A percentile compares a stretch with the other conserved stretches of the same genome.
These are phyloP conservation scores for Priceomyces haplophilus DNA, from an alignment of 805 yeast genomes.

Conservation along the genomic window DNA sequence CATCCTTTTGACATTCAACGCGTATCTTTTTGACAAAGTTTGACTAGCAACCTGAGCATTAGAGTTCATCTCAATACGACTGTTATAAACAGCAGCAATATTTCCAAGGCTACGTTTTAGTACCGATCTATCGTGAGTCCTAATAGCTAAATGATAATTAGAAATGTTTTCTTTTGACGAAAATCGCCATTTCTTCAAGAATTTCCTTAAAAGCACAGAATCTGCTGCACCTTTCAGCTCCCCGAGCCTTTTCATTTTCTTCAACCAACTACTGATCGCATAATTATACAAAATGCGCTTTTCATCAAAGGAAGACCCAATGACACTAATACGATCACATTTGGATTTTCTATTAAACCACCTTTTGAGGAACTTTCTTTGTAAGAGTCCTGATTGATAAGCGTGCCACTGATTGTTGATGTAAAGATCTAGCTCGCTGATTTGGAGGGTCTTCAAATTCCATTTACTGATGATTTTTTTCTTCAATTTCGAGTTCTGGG, in stretches of 20 bases:
- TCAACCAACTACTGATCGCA: not conserved
- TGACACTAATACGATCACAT: slow-evolving; percentile 9
- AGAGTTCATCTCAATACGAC: not conserved
- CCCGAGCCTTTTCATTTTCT: not conserved
- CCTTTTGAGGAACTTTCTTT: slow-evolving; percentile 5
- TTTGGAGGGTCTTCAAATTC: slow-evolving; percentile 14
- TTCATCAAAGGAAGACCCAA: slow-evolving; percentile 13
- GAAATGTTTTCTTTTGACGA: not conserved
- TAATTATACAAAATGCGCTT: slow-evolving; percentile 9
- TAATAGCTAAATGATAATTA: not conserved
- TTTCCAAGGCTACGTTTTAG: not conserved
- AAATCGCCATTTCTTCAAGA: not conserved
- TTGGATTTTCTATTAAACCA: slow-evolving; percentile 11
- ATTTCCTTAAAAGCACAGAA: not conserved
- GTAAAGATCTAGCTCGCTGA: slow-evolving; percentile 10
- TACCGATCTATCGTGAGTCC: not conserved
- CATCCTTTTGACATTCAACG: not conserved
- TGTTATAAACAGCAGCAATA: not conserved
- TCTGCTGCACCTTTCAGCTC: not conserved
- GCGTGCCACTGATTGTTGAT: slow-evolving; percentile 4
- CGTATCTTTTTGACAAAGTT: not conserved
- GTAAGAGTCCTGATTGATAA: not conserved
- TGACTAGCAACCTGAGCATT: not conserved
- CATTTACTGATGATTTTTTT: slow-evolving; percentile 16
- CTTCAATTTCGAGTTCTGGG: slow-evolving; percentile 3